Percentiles rank a stretch among this genome's conserved stretches.
These are phyloP conservation scores for Saccharum hybrid DNA, from an alignment of 202 grass and related monocot species.

Conservation along the genomic window DNA sequence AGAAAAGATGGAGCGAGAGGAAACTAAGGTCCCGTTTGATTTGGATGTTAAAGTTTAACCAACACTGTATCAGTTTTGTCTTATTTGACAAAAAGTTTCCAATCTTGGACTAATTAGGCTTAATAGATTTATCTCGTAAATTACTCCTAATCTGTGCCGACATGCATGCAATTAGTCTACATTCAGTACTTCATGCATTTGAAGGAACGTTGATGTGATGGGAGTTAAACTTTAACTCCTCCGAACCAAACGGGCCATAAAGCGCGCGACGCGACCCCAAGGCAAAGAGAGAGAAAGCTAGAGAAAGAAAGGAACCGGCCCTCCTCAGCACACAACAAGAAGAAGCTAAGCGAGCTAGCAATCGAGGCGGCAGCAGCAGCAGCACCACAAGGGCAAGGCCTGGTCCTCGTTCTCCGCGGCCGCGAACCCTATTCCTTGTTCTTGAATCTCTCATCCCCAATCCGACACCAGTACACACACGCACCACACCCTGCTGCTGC, in stretches of 20 bases:
- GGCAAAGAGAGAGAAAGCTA: constrained; percentile 36
- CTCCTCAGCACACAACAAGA: not conserved
- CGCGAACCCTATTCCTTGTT: constrained; percentile 69
- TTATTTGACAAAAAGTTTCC: too few species aligned
- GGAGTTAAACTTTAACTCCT: too few species aligned
- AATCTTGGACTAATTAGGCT: too few species aligned
- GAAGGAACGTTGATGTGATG: too few species aligned
- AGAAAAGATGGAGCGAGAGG: constrained; percentile 33
- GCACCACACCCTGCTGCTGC: not conserved
- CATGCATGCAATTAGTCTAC: too few species aligned
- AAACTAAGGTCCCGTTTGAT: too few species aligned
- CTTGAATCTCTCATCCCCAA: constrained; percentile 64
- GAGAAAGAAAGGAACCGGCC: constrained; percentile 32
- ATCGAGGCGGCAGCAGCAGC: not conserved
- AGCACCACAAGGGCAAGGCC: constrained; percentile 6
- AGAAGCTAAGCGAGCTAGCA: not conserved
- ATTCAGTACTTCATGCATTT: too few species aligned
- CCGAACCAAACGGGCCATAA: too few species aligned
- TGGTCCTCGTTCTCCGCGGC: constrained; percentile 38
- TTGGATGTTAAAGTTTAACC: too few species aligned
- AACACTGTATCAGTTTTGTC: too few species aligned
- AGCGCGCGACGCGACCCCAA: constrained; percentile 23
- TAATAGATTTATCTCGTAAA: too few species aligned
- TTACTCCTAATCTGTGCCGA: too few species aligned
- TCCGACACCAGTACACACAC: constrained; percentile 13